phyloP scores from a whole-genome alignment of 352 stramenopile species.

The Phytophthora sansomeana region DNA sequence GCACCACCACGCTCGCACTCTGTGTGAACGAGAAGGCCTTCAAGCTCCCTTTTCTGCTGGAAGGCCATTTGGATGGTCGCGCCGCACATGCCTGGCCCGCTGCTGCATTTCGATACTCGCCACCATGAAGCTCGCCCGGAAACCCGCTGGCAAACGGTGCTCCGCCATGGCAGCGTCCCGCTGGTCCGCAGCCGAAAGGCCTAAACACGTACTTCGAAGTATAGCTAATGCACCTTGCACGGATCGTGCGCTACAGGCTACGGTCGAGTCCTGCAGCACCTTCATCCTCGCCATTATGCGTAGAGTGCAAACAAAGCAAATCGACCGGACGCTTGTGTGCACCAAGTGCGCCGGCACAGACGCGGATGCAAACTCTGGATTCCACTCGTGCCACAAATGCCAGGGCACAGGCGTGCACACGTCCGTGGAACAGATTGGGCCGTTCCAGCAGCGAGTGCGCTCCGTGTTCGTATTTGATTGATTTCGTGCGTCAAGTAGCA shows the following conservation, averaged over 20 bases:
- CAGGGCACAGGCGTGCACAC: constrained; percentile 44
- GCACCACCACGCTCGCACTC: background rate
- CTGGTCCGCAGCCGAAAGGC: too few species aligned
- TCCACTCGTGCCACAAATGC: constrained; percentile 53
- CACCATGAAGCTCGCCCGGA: background rate
- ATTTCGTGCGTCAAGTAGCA: background rate
- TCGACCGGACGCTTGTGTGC: constrained; percentile 41
- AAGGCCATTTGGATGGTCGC: constrained; percentile 24
- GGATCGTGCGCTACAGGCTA: too few species aligned
- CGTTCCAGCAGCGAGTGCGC: constrained; percentile 52
- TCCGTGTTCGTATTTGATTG: constrained; percentile 32
- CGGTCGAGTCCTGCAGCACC: too few species aligned
- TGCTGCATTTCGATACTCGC: constrained; percentile 12
- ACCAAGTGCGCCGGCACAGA: constrained; percentile 49
- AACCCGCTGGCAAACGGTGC: too few species aligned
- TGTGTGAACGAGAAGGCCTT: background rate
- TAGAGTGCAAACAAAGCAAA: too few species aligned
- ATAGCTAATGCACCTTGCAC: too few species aligned
- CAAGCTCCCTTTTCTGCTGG: constrained; percentile 26
- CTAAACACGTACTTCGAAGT: too few species aligned
- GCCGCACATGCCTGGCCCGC: constrained; percentile 12
- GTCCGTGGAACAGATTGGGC: constrained; percentile 42
- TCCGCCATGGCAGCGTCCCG: too few species aligned
- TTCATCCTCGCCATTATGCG: too few species aligned
- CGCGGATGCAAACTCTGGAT: constrained; percentile 41